Base-by-base conservation (phyloP, 1,139 yeast genomes). In the Suhomyces ambrosiae region DNA sequence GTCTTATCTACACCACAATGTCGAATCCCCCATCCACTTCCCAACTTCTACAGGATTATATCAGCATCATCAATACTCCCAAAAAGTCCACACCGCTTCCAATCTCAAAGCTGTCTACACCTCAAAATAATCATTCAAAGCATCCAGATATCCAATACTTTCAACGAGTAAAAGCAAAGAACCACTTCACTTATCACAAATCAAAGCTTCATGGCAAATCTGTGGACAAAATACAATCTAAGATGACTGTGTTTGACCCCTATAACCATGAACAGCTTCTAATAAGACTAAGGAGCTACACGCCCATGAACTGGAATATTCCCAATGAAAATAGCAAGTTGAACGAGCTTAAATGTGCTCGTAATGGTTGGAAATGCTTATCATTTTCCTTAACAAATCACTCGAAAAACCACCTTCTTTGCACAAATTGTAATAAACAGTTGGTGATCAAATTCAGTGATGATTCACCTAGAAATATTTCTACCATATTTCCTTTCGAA, bases 91-190 rank as follows among this genome's bases (percentile, higher is more conserved):
- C 37, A 4, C 7, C 32, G 3, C 42, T 26, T 14, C 13, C 27
- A 3, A 6, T 27, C 2, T 25, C 35, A 5, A 11, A 17, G 2
- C 13, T 27, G 6, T 16, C 35, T 5, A 33, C 39, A 6, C 29
- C 40, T 2, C 35, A 26, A 7, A 11, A 16, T 10, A n/a, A 30
- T 7, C 32, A 23, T 2, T 32, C 36, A 11, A 35, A 32, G 7
- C 71, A 70, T 45, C 73, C 75, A 2, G 73, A 67, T 45, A 60
- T 69, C 33, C 68, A 63, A 46, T 68, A 60, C 51, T 70, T 70
- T 45, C 63, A 61, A 32, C 49, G 52, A 16, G 59, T 70, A 13
- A 69, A 70, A 44, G 41, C 53, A 5, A 62, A 62, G 35, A 61
- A 69, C 47, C 74, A 69, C 44, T 70, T 51, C 43, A 52, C 54